phyloP scores from a whole-genome alignment of 768 basidiomycete species.

The Tricholoma sp. region DNA sequence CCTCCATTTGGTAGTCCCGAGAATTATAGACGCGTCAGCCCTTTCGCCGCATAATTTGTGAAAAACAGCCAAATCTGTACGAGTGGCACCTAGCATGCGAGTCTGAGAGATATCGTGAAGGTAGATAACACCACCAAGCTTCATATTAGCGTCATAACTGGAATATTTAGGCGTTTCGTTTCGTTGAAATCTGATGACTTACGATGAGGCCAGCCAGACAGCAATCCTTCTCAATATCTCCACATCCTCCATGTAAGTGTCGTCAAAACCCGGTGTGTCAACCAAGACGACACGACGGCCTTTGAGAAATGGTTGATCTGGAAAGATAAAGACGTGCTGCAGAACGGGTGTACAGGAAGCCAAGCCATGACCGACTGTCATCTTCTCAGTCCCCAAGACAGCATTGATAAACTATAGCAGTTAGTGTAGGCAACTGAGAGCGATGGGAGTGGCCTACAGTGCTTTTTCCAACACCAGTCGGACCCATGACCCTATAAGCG shows the following conservation, averaged over 20 bases:
- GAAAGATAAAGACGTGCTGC: constrained; percentile 8
- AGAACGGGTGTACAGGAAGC: constrained; percentile 19
- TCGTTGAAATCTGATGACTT: background rate
- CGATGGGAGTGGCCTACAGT: constrained; percentile 14
- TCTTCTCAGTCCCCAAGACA: constrained; percentile 7
- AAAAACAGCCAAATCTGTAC: constrained; percentile 6
- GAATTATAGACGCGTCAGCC: background rate
- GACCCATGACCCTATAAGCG: constrained; percentile 21
- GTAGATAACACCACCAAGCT: constrained; percentile 8
- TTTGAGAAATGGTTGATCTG: background rate
- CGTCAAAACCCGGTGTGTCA: constrained; percentile 16
- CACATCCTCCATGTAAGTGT: constrained; percentile 6
- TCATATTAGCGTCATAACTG: constrained; percentile 5
- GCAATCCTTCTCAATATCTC: constrained; percentile 10
- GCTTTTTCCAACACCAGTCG: constrained; percentile 27
- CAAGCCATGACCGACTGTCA: constrained; percentile 17
- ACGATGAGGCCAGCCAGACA: constrained; percentile 10
- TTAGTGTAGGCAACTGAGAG: background rate
- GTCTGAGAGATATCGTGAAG: constrained; percentile 7
- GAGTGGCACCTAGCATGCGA: constrained; percentile 2
- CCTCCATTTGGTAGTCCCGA: constrained; percentile 7
- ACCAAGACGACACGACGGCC: constrained; percentile 9
- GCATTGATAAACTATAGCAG: constrained; percentile 18
- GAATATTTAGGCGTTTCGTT: background rate
- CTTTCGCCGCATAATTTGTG: constrained; percentile 4